A percentile compares a stretch with the other conserved stretches of the same genome.
Evolutionary conservation across 2,329 filamentous ascomycete species (phyloP).

Genomic region (Tetracladium maxilliforme): DNA sequence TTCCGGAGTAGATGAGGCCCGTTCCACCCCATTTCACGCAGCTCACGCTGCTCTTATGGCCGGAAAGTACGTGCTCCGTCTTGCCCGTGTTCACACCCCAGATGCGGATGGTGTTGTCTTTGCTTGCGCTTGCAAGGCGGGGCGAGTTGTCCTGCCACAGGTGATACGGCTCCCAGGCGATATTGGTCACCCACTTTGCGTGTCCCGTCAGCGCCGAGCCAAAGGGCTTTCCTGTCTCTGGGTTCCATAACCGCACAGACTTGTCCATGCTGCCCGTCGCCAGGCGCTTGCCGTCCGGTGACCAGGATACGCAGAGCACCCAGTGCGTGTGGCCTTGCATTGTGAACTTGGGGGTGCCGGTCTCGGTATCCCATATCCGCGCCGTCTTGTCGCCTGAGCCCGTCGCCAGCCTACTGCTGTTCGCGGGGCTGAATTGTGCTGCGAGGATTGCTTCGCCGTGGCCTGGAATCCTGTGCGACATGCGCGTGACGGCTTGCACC

Average conservation of each 20-base stretch:
- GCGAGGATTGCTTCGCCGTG: constrained; percentile 85
- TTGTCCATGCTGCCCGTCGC: constrained; percentile 92
- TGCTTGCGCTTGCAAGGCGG: constrained; percentile 73
- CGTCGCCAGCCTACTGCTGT: constrained; percentile 66
- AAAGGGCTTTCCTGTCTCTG: constrained; percentile 60
- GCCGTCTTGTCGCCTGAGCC: constrained; percentile 87
- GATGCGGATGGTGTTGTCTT: constrained; percentile 76
- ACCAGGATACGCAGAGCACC: constrained; percentile 81
- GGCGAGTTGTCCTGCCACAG: constrained; percentile 59
- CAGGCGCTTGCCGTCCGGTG: constrained; percentile 65
- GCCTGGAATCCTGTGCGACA: constrained; percentile 75
- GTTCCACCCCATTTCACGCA: constrained; percentile 94
- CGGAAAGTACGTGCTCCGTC: constrained; percentile 70
- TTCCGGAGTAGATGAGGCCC: constrained; percentile 68
- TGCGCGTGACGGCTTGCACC: constrained; percentile 81
- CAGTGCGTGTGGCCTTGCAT: constrained; percentile 78
- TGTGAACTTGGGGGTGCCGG: constrained; percentile 75
- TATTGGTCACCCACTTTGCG: constrained; percentile 72
- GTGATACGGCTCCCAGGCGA: constrained; percentile 92
- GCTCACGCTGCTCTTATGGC: constrained; percentile 78
- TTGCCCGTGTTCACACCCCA: constrained; percentile 71
- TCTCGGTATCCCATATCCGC: constrained; percentile 88
- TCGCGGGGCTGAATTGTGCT: constrained; percentile 70
- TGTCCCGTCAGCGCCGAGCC: constrained; percentile 67
- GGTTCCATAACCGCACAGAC: constrained; percentile 79